Base-by-base conservation (phyloP, 306 rosid genomes). In the Alnus glutinosa region DNA sequence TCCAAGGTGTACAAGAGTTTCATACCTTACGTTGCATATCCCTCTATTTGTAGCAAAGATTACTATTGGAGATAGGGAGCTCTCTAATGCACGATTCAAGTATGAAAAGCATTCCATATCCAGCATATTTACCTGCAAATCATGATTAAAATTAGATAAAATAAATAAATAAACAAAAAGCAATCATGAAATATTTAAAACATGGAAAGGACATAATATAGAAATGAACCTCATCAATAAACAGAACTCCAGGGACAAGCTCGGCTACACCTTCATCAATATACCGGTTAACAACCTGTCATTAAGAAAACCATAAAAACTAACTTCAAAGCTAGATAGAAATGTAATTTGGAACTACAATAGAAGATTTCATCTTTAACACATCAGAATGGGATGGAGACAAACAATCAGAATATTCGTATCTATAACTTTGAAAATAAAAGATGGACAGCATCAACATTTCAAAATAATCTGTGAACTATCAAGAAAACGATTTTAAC, bases 11-110 rank as follows among this genome's bases (percentile, higher is more conserved):
- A 48, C 5, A 44, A 54, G 15, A 62, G 77, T 58, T 77, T 66
- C 93, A 49, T 89, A 93, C 99, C 99, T 91, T n/a, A 95, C 98
- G 11, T 81, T 87, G 87, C 98, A 95, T 78, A 95, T 90, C 80
- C 99, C 99, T 91, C 99, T 91, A 59, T 95, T 95, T 49, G 99
- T 95, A 44, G 99, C 99, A 88, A 95, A 93, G 66, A 95, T 95
- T 77, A 93, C 98, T 18, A 95, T 95, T 11, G 99, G 99, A 75
- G 99, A 95, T 19, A 93, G 78, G 16, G 99, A 90, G 86, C 99
- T 93, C 89, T 95, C 99, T 78, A 95, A 90, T 73, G 99, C 99
- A 73, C 97, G 94, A 75, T 93, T 95, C 86, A 95, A 58, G 86
- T 95, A 95, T 0, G 99, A 93, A 91, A 95, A 95, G 79, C 98